These are phyloP conservation scores for Poa annua DNA, from an alignment of 176 grass and related monocot species.

Conservation along the genomic window DNA sequence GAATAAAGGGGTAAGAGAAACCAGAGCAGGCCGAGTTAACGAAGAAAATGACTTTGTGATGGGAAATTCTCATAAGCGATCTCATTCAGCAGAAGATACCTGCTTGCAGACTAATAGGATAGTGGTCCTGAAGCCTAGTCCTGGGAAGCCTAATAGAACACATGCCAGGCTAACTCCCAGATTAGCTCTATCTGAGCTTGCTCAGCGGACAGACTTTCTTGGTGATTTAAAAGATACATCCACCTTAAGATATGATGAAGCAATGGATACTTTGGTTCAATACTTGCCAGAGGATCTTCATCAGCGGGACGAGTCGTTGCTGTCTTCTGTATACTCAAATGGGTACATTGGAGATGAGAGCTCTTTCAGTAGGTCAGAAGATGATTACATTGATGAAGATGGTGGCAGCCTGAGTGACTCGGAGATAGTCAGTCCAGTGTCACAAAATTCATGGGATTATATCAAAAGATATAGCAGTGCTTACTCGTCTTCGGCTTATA, in stretches of 20 bases:
- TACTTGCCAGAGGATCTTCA: conserved; percentile 20
- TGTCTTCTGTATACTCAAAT: conserved; percentile 91
- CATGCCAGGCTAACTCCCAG: conserved; percentile 41
- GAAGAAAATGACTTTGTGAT: conserved; percentile 43
- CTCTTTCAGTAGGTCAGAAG: conserved; percentile 81
- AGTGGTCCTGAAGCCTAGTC: conserved; percentile 87
- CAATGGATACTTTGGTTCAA: too few relatives aligned
- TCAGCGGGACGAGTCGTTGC: conserved; percentile 77
- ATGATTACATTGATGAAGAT: conserved; percentile 78
- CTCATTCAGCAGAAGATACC: conserved; percentile 59
- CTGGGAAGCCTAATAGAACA: conserved; percentile 55
- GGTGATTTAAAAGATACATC: conserved; percentile 45
- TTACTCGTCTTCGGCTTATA: conserved; percentile 65
- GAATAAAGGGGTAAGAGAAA: conserved; percentile 49
- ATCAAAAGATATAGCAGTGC: conserved; percentile 63
- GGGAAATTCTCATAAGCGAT: conserved; percentile 50
- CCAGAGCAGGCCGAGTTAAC: conserved; percentile 35
- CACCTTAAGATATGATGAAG: conserved; percentile 33
- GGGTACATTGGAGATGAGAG: conserved; percentile 91
- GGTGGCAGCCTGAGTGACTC: conserved; percentile 62
- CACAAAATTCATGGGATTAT: conserved; percentile 73
- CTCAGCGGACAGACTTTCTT: conserved; percentile 18
- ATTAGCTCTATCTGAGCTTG: conserved; percentile 36
- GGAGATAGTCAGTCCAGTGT: conserved; percentile 64
- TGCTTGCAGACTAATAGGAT: conserved; percentile 79